Evolutionary conservation across 495 filamentous ascomycete genomes (phyloP).

Genomic region (Articulospora tetracladia): DNA sequence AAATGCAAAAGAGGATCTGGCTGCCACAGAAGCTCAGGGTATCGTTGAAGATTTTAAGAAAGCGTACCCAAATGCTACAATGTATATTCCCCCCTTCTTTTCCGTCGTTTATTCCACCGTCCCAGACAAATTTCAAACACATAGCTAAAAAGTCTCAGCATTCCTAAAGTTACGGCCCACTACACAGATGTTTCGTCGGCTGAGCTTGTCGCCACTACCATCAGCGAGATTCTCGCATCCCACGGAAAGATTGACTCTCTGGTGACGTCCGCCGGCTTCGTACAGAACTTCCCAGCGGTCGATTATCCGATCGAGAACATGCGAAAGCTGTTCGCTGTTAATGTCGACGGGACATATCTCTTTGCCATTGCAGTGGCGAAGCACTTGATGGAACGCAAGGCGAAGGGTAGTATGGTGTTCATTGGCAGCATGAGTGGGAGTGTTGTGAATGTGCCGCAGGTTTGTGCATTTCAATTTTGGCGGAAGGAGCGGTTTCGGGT

Average conservation of each 20-base stretch:
- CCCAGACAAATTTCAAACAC: too few species aligned
- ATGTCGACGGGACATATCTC: slow-evolving; percentile 90
- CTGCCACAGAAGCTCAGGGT: slow-evolving; percentile 63
- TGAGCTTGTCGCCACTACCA: slow-evolving; percentile 65
- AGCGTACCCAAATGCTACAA: slow-evolving; percentile 72
- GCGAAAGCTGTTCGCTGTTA: slow-evolving; percentile 88
- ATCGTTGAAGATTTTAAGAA: slow-evolving; percentile 68
- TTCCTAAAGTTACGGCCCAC: slow-evolving; percentile 85
- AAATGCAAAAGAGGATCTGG: slow-evolving; percentile 80
- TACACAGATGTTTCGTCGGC: slow-evolving; percentile 80
- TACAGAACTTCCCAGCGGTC: slow-evolving; percentile 90
- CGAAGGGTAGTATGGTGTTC: slow-evolving; percentile 82
- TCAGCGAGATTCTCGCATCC: slow-evolving; percentile 61
- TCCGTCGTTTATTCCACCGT: neutral
- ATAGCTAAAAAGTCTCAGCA: too few species aligned
- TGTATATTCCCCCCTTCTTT: slow-evolving; percentile 38
- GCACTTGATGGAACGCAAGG: slow-evolving; percentile 80
- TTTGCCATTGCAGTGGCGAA: slow-evolving; percentile 87
- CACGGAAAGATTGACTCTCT: slow-evolving; percentile 86
- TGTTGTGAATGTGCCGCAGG: slow-evolving; percentile 92
- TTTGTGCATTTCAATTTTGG: too few species aligned
- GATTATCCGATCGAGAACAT: slow-evolving; percentile 83
- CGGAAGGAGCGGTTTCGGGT: too few species aligned
- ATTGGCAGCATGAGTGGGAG: slow-evolving; percentile 92
- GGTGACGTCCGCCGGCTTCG: slow-evolving; percentile 93